A percentile compares a stretch with the other conserved stretches of the same genome.
These are phyloP conservation scores for Xylariales sp. DNA, from an alignment of 2,329 filamentous ascomycete genomes.

Conservation along the genomic window DNA sequence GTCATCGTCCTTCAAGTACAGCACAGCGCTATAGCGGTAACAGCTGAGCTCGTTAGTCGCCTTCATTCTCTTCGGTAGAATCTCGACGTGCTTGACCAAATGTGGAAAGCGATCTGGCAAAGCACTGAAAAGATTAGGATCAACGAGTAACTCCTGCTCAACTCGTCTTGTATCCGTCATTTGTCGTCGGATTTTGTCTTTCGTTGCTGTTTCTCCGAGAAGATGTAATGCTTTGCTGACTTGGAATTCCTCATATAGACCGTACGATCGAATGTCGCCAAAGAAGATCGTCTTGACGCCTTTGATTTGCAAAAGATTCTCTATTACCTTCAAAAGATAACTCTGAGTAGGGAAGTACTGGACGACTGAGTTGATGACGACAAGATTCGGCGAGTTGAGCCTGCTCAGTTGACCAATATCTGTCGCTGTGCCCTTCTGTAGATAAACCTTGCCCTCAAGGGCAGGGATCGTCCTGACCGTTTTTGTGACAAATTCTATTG, in stretches of 20 bases:
- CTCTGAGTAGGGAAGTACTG: neutral
- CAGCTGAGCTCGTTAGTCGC: neutral
- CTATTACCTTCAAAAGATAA: neutral
- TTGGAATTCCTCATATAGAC: neutral
- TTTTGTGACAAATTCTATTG: neutral
- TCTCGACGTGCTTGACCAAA: neutral
- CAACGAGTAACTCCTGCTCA: neutral
- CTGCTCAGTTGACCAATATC: neutral
- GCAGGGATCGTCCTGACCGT: neutral
- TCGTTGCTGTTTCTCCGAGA: neutral
- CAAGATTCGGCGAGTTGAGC: neutral
- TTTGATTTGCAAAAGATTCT: neutral
- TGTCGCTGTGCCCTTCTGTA: neutral
- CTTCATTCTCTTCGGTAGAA: neutral
- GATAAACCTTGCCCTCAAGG: neutral
- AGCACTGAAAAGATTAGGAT: neutral
- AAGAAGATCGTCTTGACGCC: neutral
- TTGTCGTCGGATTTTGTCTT: neutral
- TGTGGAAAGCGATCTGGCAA: neutral
- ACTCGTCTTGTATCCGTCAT: neutral
- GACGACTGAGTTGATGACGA: neutral
- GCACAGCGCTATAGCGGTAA: neutral
- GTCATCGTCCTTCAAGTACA: neutral
- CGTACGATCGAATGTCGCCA: neutral
- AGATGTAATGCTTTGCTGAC: neutral